Base-by-base conservation (phyloP, 2,329 filamentous ascomycete genomes). In the Byssoonygena ceratinophila region DNA sequence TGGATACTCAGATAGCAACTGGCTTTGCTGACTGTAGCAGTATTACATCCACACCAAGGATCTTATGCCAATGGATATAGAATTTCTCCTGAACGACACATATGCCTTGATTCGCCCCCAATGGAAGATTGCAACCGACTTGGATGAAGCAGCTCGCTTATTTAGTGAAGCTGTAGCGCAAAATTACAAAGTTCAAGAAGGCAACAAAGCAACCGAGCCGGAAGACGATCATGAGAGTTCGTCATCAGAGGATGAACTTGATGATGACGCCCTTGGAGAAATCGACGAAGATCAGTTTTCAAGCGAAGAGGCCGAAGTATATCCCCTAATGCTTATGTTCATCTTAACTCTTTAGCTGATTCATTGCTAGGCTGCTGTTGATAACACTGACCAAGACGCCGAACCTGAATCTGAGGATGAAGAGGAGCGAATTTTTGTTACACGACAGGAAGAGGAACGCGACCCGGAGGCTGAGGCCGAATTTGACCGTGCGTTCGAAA, bases 401-500 rank as follows among this genome's bases (percentile, higher is more conserved):
- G 65, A 69, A 16, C 66, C 72, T 37, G 79, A 79, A 34, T 83
- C 73, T 36, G 79, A 84, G 8, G 84, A 87, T 55, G 82, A 85
- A 55, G 89, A 96, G 58, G 90, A 97, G 66, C 82, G 86, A 22
- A 94, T 97, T 59, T 80, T 96, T 40, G 91, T 98, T 45, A 94
- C 88, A 41, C 83, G 90, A 55, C 84, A 91, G 63, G 87, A 95
- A 66, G 88, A 96, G 65, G 81, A 91, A 61, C 78, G 90, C 53
- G 90, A 98, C 59, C 90, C 91, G 0, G 90, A 96, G 70, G 88
- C 85, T 37, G 92, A 98, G 64, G 92, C 91, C 5, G 92, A 98
- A 39, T 98, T 98, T 66, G 94, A 98, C 65, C 87, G 91, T 61
- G 92, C 97, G 69, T 92, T 95, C 67, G 90, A 92, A 34, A 96